Base-by-base conservation (phyloP, 2,329 filamentous ascomycete species). In the Cordyceps fumosorosea region DNA sequence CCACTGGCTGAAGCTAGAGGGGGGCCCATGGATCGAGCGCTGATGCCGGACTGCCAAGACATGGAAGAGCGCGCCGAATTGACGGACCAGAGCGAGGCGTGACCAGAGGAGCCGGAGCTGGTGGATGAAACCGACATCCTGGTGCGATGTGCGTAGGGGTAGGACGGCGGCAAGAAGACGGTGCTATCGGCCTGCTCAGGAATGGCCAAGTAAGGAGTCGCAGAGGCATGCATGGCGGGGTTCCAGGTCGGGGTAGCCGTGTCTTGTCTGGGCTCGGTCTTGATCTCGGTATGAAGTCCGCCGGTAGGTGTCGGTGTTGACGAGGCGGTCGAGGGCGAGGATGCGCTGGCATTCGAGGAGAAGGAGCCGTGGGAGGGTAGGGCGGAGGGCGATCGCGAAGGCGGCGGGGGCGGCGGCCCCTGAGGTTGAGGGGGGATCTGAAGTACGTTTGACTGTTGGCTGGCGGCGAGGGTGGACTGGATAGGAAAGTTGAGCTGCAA, bases 121-220 rank as follows among this genome's bases (percentile, higher is more conserved):
- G 78, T 79, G 3, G 80, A 81, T 0, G 80, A 82, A 40, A 79
- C 73, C n/a, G 77, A 79, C 60, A 79, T 78, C 55, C 77, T 72
- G 40, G 77, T 75, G 40, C 76, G 76, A 67, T 77, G 76, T 52
- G 71, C 71, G 42, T 76, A 77, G 1, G 74, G 71, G n/a, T 74
- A 72, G 5, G 73, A 66, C 5, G 74, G 73, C 14, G 72, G 70
- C 29, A 75, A 64, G 58, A 77, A 75, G 61, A 75, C 68, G 60
- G 69, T 64, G 56, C 65, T 58, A 5, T 69, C 70, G 51, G 65
- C 50, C n/a, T 62, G 56, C 18, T 66, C 62, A 20, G 44, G 60
- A n/a, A 66, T 51, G 18, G 58, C 12, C 40, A 61, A 42, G 18
- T 56, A 57, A n/a, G 44, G 62, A 11, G 42, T 29, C 18, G 51